Percentiles rank a stretch among this genome's conserved stretches.
Conservation (phyloP, 2,329 filamentous ascomycete species). For the Aspergillus thermomutatus region DNA sequence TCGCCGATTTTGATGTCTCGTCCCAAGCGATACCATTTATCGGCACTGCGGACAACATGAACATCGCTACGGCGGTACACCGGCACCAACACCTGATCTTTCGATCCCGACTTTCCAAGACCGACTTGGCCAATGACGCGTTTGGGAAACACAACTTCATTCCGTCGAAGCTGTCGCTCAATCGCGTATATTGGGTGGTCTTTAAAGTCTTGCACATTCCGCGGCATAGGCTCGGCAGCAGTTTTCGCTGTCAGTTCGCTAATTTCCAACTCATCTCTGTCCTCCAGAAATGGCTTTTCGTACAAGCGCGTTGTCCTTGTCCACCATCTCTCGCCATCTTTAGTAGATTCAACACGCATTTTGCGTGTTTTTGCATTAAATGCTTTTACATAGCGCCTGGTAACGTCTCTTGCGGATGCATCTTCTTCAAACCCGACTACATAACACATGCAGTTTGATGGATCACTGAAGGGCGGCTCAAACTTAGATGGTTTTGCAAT, state of each 20-base stretch:
- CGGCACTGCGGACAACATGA: slow-evolving; percentile 69
- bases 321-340: slow-evolving; percentile 57
- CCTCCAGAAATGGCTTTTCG: slow-evolving; percentile 45
- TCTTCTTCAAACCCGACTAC: slow-evolving; percentile 82
- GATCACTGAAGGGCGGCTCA: slow-evolving; percentile 78
- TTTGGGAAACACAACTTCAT: slow-evolving; percentile 76
- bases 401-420: slow-evolving; percentile 77
- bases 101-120: slow-evolving; percentile 34
- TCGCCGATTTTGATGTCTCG: slow-evolving; percentile 74
- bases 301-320: slow-evolving; percentile 42
- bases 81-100: slow-evolving; percentile 61
- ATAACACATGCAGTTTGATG: slow-evolving; percentile 74
- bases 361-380: slow-evolving; percentile 89
- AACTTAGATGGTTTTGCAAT: slow-evolving; percentile 72
- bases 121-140: slow-evolving; percentile 76
- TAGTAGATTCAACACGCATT: slow-evolving; percentile 68
- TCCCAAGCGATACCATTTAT: slow-evolving; percentile 89
- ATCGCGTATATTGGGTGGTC: slow-evolving; percentile 80
- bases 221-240: slow-evolving; percentile 77
- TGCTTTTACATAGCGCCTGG: slow-evolving; percentile 78
- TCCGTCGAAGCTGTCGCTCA: slow-evolving; percentile 75
- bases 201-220: slow-evolving; percentile 83
- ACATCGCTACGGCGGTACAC: slow-evolving; percentile 84
- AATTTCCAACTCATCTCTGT: slow-evolving; percentile 81
- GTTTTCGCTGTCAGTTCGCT: slow-evolving; percentile 69